These are phyloP conservation scores for Cystoisospora suis DNA, from an alignment of 169 alveolate species.

Conservation along the genomic window DNA sequence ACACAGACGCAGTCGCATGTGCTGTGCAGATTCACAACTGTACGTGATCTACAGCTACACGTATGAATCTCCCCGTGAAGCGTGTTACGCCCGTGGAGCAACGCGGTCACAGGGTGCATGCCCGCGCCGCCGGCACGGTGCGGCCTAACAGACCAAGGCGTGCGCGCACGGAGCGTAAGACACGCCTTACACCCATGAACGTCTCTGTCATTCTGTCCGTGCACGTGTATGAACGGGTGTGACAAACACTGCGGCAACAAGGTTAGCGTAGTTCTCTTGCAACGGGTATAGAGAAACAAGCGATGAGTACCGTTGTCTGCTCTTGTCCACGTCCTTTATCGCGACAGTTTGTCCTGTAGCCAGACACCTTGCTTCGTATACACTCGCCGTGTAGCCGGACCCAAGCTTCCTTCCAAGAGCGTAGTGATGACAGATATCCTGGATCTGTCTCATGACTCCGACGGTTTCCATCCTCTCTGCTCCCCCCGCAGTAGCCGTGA, in stretches of 20 bases:
- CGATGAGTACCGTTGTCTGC: constrained; percentile 11
- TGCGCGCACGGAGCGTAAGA: background rate
- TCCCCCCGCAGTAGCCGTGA: background rate
- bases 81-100: no score
- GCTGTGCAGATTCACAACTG: no score
- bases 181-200: background rate
- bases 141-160: no score
- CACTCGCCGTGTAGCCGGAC: constrained; percentile 48
- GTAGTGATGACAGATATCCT: constrained; percentile 26
- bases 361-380: constrained; percentile 28
- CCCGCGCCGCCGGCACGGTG: no score
- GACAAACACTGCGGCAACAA: background rate
- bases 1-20: no score
- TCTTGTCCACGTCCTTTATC: constrained; percentile 35
- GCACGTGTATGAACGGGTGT: background rate
- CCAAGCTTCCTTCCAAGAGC: constrained; percentile 23
- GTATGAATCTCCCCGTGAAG: no score
- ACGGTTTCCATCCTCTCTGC: no score
- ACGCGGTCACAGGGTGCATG: no score
- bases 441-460: constrained; percentile 17
- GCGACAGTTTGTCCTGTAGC: constrained; percentile 13
- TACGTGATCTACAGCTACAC: no score
- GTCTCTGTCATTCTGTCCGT: background rate
- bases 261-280: background rate
- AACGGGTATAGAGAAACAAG: background rate